phyloP scores from a whole-genome alignment of 2,329 filamentous ascomycete genomes.

The Neofusicoccum sp. region DNA sequence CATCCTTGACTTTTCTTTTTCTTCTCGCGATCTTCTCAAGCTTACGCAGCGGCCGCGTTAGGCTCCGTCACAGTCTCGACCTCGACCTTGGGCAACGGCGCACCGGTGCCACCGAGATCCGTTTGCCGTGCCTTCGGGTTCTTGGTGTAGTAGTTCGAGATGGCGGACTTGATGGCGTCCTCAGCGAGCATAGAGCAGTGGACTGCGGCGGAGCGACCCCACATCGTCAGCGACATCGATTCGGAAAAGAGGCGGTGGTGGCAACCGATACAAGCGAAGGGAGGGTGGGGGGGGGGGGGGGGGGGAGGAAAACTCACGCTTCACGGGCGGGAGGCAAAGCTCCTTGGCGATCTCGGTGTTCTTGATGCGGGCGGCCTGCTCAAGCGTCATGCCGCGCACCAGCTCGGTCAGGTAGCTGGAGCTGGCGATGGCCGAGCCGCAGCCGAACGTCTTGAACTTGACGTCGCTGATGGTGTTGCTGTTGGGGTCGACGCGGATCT shows the following conservation, averaged over 20 bases:
- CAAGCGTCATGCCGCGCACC: conserved; percentile 92
- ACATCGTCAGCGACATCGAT: background rate
- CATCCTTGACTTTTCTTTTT: background rate
- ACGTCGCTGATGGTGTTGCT: conserved; percentile 90
- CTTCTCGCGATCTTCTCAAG: background rate
- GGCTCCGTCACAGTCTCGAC: conserved; percentile 55
- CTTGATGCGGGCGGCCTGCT: conserved; percentile 88
- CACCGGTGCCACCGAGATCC: conserved; percentile 74
- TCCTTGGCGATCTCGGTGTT: conserved; percentile 99
- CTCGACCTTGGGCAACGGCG: conserved; percentile 67
- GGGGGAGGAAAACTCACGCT: conserved; percentile 62
- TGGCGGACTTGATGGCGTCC: conserved; percentile 90
- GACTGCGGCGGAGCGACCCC: conserved; percentile 51
- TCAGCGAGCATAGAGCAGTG: conserved; percentile 94
- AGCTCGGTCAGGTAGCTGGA: conserved; percentile 94
- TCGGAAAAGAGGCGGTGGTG: background rate
- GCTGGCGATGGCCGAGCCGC: conserved; percentile 90
- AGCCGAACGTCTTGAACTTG: conserved; percentile 98
- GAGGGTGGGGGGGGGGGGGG: background rate
- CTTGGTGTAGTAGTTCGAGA: conserved; percentile 89
- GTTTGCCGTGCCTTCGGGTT: conserved; percentile 76
- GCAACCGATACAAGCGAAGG: background rate
- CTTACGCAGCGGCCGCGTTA: conserved; percentile 13
- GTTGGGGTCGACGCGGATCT: conserved; percentile 87
- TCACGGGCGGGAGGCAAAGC: conserved; percentile 84